Evolutionary conservation across 306 rosid genomes (phyloP), one percentile per base, ranked within the genome.

Genomic region (Lagenaria siceraria): DNA sequence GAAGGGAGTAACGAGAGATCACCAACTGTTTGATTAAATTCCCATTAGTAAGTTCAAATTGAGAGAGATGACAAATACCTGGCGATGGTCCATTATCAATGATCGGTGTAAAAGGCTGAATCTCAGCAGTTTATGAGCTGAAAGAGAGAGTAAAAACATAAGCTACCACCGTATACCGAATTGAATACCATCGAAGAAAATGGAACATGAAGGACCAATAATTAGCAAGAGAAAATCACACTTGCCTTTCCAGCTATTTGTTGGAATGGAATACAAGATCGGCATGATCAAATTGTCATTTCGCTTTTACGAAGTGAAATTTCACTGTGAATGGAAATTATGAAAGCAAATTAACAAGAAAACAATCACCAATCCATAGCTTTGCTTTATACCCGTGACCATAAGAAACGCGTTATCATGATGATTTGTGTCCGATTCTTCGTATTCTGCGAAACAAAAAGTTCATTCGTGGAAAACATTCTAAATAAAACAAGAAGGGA

Each of bases 361-460:
- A 73, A 73, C 25, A 73, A n/a, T 8, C 40, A 49, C 61, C 77
- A 51, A 51, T 51, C 24, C 18, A 73, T 25, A 29, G 43, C 61
- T 51, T 31, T 19, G 62, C 62, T 73, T 73, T 73, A 73, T 52
- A 73, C 62, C 48, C 77, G 77, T 73, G 77, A 19, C 77, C 48
- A 49, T 27, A 29, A 73, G 62, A 52, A 73, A 73, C 77, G 77
- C 77, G 77, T 73, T 73, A 31, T 73, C 77, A 73, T 52, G 40
- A 73, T 73, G 62, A 52, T 51, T 8, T n/a, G 29, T 52, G 48
- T 27, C 4, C 56, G 40, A 51, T 48, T 73, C 56, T 43, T 17
- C 56, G 0, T 22, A 46, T 46, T 46, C 60, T 25, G 22, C 25
- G 18, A 17, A 72, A 48, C 40, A 48, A 71, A 71, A 48, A 24